Evolutionary conservation across 2,329 filamentous ascomycete species (phyloP), one percentile per base, ranked within the genome.

Genomic region (Hymenoscyphus fraxineus): DNA sequence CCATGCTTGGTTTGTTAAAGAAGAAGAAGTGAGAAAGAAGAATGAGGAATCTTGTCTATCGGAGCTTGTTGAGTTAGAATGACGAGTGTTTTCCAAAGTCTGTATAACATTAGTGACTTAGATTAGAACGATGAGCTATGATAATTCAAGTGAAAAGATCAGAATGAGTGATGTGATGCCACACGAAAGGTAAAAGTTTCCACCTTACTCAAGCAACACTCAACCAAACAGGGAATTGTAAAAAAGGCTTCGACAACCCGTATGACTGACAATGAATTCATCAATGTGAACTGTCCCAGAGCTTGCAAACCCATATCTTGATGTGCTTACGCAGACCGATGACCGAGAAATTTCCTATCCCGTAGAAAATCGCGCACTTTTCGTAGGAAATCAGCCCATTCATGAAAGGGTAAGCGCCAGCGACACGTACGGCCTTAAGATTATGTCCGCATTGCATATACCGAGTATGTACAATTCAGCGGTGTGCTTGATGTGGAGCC

Each of bases 101-200:
- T 12, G 13, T 54, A 22, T 54, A 54, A 22, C 22, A 27, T 54
- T 27, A 13, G 47, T 22, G 47, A 54, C 19, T 54, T 27, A 44
- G 41, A 44, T 44, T 44, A n/a, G 47, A 54, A 54, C 47, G 19
- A 54, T 54, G 47, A 54, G 47, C 47, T 54, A 54, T 54, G 5
- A 22, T 54, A 54, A 22, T 54, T 22, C 19, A 54, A 54, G 12
- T 19, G 9, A 54, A 27, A 19, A 13, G 19, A 54, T 10, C 19
- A 54, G 47, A 54, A 22, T 27, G 22, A 27, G 10, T 54, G 47
- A 44, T 44, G 13, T 35, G 35, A 10, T 27, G 27, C 27, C 27
- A 27, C 27, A 27, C 27, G 27, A 27, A 27, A 27, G 27, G 27
- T 27, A 27, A 27, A 27, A 27, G 27, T 27, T 27, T 3, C 27